Percentiles rank a stretch among this genome's conserved stretches.
Evolutionary conservation across 2,329 filamentous ascomycete species (phyloP).

Genomic region (Cytospora mali): DNA sequence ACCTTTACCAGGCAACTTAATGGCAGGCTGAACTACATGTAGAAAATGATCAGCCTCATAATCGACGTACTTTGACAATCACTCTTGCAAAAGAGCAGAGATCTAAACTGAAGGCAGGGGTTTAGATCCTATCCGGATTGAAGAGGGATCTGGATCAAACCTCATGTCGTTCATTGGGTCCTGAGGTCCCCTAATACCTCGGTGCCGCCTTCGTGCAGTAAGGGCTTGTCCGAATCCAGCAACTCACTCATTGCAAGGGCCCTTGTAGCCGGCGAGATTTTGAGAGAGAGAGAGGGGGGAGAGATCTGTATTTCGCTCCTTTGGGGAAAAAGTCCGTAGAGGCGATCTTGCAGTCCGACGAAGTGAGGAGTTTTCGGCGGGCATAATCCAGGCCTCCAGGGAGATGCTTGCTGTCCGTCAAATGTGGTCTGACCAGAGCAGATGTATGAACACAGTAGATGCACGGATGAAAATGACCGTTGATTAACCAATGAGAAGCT

Average conservation of each 20-base stretch:
- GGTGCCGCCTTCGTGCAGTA: constrained; percentile 14
- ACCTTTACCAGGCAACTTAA: not conserved
- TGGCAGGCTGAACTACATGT: not conserved
- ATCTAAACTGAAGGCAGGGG: not conserved
- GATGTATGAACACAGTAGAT: not conserved
- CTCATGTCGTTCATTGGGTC: not conserved
- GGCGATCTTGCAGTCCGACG: not conserved
- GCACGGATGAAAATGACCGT: not conserved
- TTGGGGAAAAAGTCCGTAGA: not conserved
- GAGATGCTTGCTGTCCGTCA: not conserved
- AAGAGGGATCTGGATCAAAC: not conserved
- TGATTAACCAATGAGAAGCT: too few species aligned
- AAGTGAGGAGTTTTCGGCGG: not conserved
- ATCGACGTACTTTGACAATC: not conserved
- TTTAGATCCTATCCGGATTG: not conserved
- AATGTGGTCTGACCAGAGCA: not conserved
- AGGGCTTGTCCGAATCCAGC: constrained; percentile 16
- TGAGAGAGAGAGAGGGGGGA: not conserved
- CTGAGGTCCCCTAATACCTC: not conserved
- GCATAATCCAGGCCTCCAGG: not conserved
- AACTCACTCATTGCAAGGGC: not conserved
- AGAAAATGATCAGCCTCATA: not conserved
- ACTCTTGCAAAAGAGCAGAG: not conserved
- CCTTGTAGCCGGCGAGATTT: not conserved
- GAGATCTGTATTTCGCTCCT: too few species aligned